phyloP scores from a whole-genome alignment of 2,329 filamentous ascomycete species.

The Fusarium citri region DNA sequence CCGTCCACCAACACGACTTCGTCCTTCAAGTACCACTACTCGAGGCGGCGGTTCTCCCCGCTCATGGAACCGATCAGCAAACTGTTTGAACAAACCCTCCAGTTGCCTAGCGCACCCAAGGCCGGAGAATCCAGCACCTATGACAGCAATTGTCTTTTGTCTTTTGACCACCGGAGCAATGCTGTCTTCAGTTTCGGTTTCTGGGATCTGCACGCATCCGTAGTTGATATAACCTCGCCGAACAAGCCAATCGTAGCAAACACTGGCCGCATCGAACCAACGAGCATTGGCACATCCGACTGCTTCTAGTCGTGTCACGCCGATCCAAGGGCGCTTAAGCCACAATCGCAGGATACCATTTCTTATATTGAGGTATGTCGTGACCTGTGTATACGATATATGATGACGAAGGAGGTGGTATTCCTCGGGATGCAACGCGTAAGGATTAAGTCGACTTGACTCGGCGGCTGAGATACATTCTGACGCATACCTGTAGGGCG shows the following conservation, averaged over 20 bases:
- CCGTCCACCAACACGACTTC: slow-evolving; percentile 87
- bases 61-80: slow-evolving; percentile 74
- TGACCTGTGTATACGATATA: slow-evolving; percentile 89
- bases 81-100: slow-evolving; percentile 85
- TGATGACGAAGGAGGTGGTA: slow-evolving; percentile 83
- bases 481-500: slow-evolving; percentile 82
- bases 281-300: slow-evolving; percentile 88
- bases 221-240: slow-evolving; percentile 96
- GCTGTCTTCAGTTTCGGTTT: slow-evolving; percentile 57
- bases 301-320: slow-evolving; percentile 85
- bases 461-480: slow-evolving; percentile 93
- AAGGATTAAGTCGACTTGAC: slow-evolving; percentile 89
- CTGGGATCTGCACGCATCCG: slow-evolving; percentile 79
- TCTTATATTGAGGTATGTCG: slow-evolving; percentile 93
- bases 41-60: slow-evolving; percentile 75
- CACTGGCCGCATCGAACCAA: slow-evolving; percentile 88
- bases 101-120: slow-evolving; percentile 92
- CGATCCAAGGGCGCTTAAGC: slow-evolving; percentile 85
- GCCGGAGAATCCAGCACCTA: slow-evolving; percentile 95
- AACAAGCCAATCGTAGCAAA: slow-evolving; percentile 93
- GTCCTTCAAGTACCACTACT: slow-evolving; percentile 86
- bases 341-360: slow-evolving; percentile 94
- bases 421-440: slow-evolving; percentile 86
- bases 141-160: slow-evolving; percentile 82
- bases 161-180: slow-evolving; percentile 55